Evolutionary conservation across 1,284 basidiomycete species (phyloP).

Genomic region (Ustanciosporium gigantosporum): DNA sequence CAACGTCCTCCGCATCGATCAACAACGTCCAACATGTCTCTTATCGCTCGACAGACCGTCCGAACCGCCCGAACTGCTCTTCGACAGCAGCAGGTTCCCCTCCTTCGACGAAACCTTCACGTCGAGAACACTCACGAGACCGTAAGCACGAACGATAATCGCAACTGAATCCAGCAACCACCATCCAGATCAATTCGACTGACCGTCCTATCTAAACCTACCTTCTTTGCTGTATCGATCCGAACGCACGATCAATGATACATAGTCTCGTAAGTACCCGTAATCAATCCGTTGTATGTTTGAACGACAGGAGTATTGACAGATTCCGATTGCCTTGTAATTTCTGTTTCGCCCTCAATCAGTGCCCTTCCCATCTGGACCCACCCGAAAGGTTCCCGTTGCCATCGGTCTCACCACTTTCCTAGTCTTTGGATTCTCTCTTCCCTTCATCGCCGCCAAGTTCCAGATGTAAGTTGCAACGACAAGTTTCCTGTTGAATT

Average conservation of each 20-base stretch:
- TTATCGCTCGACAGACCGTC: constrained; percentile 41
- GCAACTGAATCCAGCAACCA: no score
- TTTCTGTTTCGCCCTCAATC: constrained; percentile 1
- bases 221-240: neutral
- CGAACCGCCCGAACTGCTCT: constrained; percentile 44
- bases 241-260: no score
- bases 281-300: no score
- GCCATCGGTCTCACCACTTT: constrained; percentile 49
- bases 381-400: constrained; percentile 50
- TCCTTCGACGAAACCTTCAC: constrained; percentile 51
- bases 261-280: constrained; percentile 26
- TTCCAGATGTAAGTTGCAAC: constrained; percentile 55
- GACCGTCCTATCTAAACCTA: no score
- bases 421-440: constrained; percentile 50
- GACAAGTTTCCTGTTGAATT: no score
- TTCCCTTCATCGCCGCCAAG: constrained; percentile 53
- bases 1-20: no score
- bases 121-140: constrained; percentile 59
- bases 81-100: constrained; percentile 39
- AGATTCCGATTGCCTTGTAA: neutral
- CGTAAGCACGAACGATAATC: no score
- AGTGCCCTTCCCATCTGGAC: constrained; percentile 57
- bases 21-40: constrained; percentile 50
- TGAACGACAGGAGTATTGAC: neutral
- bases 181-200: no score